Evolutionary conservation across 2,329 filamentous ascomycete genomes (phyloP).

Genomic region (Neocucurbitaria cava): DNA sequence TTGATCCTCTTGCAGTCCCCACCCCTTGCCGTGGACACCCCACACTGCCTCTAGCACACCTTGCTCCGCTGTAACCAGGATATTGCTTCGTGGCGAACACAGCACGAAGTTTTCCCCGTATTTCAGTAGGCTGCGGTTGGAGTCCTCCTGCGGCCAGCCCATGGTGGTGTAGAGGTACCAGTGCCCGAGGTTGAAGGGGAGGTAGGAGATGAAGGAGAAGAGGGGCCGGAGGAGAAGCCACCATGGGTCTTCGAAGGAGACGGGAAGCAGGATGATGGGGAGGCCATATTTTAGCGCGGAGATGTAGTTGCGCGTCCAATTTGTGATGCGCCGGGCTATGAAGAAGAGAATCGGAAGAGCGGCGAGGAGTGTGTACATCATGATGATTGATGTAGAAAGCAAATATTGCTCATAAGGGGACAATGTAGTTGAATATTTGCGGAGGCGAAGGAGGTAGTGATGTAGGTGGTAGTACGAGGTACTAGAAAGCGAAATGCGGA

Average conservation of each 20-base stretch:
- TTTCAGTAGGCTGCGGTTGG: slow-evolving; percentile 10
- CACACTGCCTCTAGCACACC: slow-evolving; percentile 17
- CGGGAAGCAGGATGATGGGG: slow-evolving; percentile 26
- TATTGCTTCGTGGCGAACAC: slow-evolving; percentile 29
- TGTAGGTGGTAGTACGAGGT: no score
- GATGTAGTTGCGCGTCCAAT: slow-evolving; percentile 18
- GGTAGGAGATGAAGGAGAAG: slow-evolving; percentile 18
- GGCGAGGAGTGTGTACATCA: not conserved
- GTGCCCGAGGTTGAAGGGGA: slow-evolving; percentile 24
- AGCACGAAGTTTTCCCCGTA: slow-evolving; percentile 34
- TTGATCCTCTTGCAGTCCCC: slow-evolving; percentile 18
- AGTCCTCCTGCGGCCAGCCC: slow-evolving; percentile 33
- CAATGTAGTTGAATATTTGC: no score
- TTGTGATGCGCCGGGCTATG: slow-evolving; percentile 3
- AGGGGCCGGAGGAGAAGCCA: slow-evolving; percentile 28
- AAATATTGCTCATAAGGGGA: no score
- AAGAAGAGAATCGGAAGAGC: not conserved
- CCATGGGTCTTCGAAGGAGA: slow-evolving; percentile 29
- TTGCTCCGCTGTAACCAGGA: slow-evolving; percentile 24
- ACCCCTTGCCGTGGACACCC: slow-evolving; percentile 12
- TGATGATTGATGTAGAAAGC: not conserved
- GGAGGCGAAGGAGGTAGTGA: no score
- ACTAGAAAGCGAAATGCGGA: no score
- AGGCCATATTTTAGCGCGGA: slow-evolving; percentile 16
- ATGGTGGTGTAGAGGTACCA: slow-evolving; percentile 31